Evolutionary conservation across 225 moss, liverwort and hornwort genomes (phyloP).

Genomic region (Antitrichia curtipendula): DNA sequence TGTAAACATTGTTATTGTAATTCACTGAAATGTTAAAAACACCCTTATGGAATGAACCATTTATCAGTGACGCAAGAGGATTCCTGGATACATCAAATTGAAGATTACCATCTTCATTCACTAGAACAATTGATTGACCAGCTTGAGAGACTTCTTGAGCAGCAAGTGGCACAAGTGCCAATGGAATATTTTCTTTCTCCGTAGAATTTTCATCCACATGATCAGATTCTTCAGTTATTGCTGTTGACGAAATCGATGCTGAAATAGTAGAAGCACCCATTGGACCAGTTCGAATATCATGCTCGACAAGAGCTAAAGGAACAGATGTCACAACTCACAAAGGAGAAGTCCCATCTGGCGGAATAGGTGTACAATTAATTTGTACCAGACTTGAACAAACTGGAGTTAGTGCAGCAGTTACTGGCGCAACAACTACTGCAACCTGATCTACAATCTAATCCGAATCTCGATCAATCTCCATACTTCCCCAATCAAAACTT

Average conservation of each 20-base stretch:
- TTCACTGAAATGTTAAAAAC: neutral
- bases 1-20: neutral
- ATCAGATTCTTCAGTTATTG: neutral
- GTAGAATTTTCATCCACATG: rapidly evolving
- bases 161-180: neutral
- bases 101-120: neutral
- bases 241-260: neutral
- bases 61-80: no score
- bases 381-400: neutral
- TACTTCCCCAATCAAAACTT: neutral
- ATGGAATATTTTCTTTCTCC: neutral
- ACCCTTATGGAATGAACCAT: neutral
- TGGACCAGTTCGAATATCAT: no score
- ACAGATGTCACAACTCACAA: neutral
- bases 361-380: neutral
- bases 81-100: neutral
- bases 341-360: rapidly evolving
- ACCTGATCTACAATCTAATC: rapidly evolving
- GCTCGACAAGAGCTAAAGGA: neutral
- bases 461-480: neutral
- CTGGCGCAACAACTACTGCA: neutral
- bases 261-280: neutral
- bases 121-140: neutral
- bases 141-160: neutral
- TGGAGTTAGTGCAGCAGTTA: rapidly evolving